These are phyloP conservation scores for Coprinopsis sp. DNA, from an alignment of 768 basidiomycete genomes.

Conservation along the genomic window DNA sequence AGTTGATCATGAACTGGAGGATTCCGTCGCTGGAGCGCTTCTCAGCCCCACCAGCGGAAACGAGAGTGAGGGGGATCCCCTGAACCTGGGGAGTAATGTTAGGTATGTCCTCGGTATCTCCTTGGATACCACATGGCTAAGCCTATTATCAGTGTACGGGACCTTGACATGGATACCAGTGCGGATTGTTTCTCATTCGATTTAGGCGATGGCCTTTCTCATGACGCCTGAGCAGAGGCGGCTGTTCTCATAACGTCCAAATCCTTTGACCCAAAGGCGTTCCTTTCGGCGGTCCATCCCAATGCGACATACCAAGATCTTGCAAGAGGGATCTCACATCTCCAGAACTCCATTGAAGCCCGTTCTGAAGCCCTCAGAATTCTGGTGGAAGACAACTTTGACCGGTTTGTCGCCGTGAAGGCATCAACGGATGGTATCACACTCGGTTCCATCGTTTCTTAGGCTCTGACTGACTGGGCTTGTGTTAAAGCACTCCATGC, in stretches of 20 bases:
- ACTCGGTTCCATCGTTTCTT: constrained; percentile 2
- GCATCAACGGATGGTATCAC: constrained; percentile 86
- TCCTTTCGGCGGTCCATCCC: constrained; percentile 87
- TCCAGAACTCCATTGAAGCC: constrained; percentile 78
- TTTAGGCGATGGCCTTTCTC: not conserved
- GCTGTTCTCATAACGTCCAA: constrained; percentile 86
- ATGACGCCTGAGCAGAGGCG: constrained; percentile 47
- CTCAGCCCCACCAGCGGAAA: constrained; percentile 46
- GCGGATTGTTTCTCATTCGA: constrained; percentile 24
- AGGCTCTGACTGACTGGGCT: constrained; percentile 7
- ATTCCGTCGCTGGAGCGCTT: constrained; percentile 66
- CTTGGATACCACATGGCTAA: constrained; percentile 8
- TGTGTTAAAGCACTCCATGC: constrained; percentile 64
- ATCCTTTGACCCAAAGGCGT: constrained; percentile 92
- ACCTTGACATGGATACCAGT: constrained; percentile 80
- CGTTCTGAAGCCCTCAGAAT: constrained; percentile 93
- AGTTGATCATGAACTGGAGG: constrained; percentile 78
- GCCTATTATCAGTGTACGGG: constrained; percentile 42
- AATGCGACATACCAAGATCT: constrained; percentile 94
- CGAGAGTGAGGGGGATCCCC: constrained; percentile 66
- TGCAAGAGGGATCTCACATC: constrained; percentile 65
- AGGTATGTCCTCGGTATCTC: constrained; percentile 41
- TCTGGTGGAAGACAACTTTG: constrained; percentile 96
- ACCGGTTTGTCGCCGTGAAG: constrained; percentile 96
- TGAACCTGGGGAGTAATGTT: constrained; percentile 67